Conservation (phyloP, 208 protist species). For the Trypanosomatidae sp. region DNA sequence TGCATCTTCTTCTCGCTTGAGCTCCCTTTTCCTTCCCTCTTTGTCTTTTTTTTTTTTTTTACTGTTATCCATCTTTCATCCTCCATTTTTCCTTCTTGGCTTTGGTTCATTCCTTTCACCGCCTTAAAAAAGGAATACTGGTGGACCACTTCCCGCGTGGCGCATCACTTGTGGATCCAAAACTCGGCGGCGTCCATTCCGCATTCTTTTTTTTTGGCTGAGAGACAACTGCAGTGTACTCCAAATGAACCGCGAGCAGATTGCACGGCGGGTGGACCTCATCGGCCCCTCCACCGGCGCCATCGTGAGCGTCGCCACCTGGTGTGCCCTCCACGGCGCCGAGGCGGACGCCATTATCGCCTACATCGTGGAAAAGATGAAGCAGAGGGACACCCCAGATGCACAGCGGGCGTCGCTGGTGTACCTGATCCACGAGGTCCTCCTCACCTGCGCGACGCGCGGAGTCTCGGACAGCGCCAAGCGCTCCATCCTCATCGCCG, state of each 20-base stretch:
- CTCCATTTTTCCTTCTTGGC: neutral
- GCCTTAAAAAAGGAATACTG: no score
- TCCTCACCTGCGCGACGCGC: conserved; percentile 68
- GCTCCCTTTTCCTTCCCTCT: no score
- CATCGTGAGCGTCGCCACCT: conserved; percentile 84
- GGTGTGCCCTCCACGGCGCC: conserved; percentile 83
- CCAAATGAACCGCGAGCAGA: conserved; percentile 62
- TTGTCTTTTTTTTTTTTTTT: neutral
- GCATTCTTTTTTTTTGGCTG: neutral
- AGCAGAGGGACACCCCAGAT: conserved; percentile 39
- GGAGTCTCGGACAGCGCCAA: conserved; percentile 65
- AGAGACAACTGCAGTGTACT: neutral
- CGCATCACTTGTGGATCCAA: no score
- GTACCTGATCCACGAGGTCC: conserved; percentile 84
- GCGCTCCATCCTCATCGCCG: conserved; percentile 54
- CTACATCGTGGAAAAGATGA: conserved; percentile 59
- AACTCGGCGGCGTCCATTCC: no score
- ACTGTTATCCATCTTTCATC: neutral
- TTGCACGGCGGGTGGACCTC: conserved; percentile 67
- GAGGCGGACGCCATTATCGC: conserved; percentile 68
- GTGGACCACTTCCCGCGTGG: no score
- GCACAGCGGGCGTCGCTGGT: conserved; percentile 58
- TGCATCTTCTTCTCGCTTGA: neutral
- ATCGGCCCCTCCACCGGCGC: conserved; percentile 68
- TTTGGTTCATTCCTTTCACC: neutral